Percentiles rank a stretch among this genome's conserved stretches.
Evolutionary conservation across 345 rosid species (phyloP).

Genomic region (Conringia planisiliqua): DNA sequence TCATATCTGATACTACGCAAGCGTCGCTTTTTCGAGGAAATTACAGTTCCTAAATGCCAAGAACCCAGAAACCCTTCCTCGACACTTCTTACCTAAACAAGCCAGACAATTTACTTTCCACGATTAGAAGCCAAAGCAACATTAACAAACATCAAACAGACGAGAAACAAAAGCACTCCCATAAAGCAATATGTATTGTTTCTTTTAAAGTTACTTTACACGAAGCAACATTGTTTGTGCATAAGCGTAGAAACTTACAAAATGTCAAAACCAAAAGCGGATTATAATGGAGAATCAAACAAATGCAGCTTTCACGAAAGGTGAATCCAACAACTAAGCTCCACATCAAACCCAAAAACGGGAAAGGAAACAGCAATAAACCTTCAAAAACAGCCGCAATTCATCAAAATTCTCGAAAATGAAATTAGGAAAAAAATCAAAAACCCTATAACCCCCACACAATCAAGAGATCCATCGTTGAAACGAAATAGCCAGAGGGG

Average conservation of each 20-base stretch:
- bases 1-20: constrained; percentile 44
- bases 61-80: constrained; percentile 84
- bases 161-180: neutral
- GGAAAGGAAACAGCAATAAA: neutral
- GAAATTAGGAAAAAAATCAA: neutral
- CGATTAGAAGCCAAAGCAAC: neutral
- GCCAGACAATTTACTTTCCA: neutral
- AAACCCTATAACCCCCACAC: constrained; percentile 14
- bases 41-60: constrained; percentile 62
- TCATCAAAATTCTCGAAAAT: neutral
- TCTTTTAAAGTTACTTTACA: neutral
- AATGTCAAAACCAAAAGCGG: neutral
- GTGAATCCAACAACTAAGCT: neutral
- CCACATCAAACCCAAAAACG: constrained; percentile 4
- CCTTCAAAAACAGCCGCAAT: neutral
- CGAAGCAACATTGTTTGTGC: neutral
- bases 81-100: constrained; percentile 56
- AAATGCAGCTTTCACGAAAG: constrained; percentile 4
- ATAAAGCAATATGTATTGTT: neutral
- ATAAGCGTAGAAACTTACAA: neutral
- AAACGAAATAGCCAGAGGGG: neutral
- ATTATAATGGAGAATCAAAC: neutral
- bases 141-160: neutral
- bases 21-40: constrained; percentile 11
- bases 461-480: neutral